phyloP scores from a whole-genome alignment of 768 basidiomycete genomes.

The Hericium rajendrae region DNA sequence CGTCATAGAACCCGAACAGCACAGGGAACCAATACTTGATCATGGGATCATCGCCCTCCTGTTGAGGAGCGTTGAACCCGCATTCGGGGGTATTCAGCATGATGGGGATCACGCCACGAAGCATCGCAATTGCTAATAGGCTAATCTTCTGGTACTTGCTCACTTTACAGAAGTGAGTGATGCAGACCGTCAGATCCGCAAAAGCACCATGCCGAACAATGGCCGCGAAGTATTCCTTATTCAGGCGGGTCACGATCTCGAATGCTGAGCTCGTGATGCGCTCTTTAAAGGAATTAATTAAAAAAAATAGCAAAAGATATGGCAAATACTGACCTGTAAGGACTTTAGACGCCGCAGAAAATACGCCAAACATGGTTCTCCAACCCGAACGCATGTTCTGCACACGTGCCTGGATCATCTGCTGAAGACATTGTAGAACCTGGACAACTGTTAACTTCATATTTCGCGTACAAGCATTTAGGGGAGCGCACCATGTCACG shows the following conservation, averaged over 20 bases:
- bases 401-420: constrained; percentile 95
- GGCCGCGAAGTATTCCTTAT: constrained; percentile 82
- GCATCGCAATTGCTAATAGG: constrained; percentile 91
- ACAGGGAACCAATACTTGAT: constrained; percentile 97
- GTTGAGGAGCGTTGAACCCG: constrained; percentile 25
- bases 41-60: constrained; percentile 67
- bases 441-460: constrained; percentile 20
- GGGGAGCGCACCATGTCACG: constrained; percentile 73
- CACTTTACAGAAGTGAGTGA: constrained; percentile 99
- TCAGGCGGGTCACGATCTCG: constrained; percentile 87
- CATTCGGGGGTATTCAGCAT: constrained; percentile 83
- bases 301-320: neutral
- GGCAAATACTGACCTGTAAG: constrained; percentile 52
- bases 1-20: constrained; percentile 96
- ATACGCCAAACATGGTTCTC: constrained; percentile 99
- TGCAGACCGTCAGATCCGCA: constrained; percentile 91
- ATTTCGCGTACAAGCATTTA: neutral
- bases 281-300: constrained; percentile 39
- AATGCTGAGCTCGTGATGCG: constrained; percentile 89
- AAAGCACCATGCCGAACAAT: constrained; percentile 93
- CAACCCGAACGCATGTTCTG: constrained; percentile 96
- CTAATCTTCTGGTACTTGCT: constrained; percentile 99
- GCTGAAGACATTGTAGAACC: constrained; percentile 96
- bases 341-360: constrained; percentile 91
- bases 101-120: constrained; percentile 83